Evolutionary conservation across 2,329 filamentous ascomycete species (phyloP).

Genomic region (Diaporthe capsici): DNA sequence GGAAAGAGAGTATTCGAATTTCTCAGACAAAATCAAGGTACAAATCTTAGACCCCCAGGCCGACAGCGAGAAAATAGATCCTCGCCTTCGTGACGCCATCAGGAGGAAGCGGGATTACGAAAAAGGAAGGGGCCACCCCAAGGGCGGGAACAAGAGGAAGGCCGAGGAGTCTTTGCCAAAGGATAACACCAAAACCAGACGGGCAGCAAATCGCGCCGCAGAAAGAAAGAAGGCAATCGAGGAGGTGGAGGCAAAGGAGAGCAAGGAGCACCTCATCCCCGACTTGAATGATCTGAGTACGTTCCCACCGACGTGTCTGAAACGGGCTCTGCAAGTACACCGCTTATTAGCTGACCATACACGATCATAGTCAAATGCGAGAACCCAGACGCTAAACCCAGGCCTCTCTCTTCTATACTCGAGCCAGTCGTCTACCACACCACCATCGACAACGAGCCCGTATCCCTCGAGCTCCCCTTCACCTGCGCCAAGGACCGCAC

Average conservation of each 20-base stretch:
- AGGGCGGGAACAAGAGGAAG: constrained; percentile 58
- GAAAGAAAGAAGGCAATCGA: constrained; percentile 43
- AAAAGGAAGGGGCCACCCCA: constrained; percentile 58
- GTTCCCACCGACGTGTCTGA: not conserved
- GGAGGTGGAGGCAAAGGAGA: constrained; percentile 47
- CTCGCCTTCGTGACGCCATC: constrained; percentile 69
- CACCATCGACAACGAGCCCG: constrained; percentile 55
- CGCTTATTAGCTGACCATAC: not conserved
- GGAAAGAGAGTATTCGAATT: constrained; percentile 62
- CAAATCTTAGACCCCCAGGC: constrained; percentile 59
- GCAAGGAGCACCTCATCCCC: constrained; percentile 47
- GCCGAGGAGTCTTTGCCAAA: constrained; percentile 43
- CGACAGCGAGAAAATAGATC: constrained; percentile 59
- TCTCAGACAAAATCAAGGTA: constrained; percentile 69
- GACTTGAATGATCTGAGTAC: constrained; percentile 44
- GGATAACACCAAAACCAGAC: constrained; percentile 47
- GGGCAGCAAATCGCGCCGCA: constrained; percentile 43
- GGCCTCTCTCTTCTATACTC: constrained; percentile 57
- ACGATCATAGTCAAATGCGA: constrained; percentile 61
- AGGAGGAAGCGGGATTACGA: constrained; percentile 77
- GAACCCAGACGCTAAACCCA: constrained; percentile 53
- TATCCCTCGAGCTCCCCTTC: constrained; percentile 74
- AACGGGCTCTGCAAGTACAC: not conserved
- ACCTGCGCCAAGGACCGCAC: constrained; percentile 79
- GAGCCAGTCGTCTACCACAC: constrained; percentile 57